These are phyloP conservation scores for Linum lewisii DNA, from an alignment of 345 rosid species.

Conservation along the genomic window DNA sequence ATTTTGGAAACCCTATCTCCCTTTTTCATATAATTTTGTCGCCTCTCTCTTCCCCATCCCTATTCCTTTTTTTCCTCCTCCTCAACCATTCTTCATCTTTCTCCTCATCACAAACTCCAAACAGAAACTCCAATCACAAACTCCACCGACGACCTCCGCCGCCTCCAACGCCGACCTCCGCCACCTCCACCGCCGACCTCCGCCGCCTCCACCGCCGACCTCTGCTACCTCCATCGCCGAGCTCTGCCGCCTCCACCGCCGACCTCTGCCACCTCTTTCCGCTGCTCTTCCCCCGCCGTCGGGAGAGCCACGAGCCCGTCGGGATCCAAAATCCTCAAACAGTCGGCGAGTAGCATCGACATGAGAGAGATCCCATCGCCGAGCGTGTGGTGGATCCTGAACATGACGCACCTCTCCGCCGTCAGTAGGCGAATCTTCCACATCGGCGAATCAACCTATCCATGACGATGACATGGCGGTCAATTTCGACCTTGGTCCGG, in stretches of 20 bases:
- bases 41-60: no score
- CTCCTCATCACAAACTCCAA: conserved; percentile 29
- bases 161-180: no score
- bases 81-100: no score
- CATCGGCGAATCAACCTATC: conserved; percentile 25
- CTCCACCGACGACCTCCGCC: no score
- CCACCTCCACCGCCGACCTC: no score
- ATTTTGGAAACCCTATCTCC: no score
- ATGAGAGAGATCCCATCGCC: conserved; percentile 54
- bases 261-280: conserved; percentile 1
- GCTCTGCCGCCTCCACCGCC: conserved; percentile 4
- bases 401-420: conserved; percentile 25
- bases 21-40: no score
- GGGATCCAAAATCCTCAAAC: conserved; percentile 29
- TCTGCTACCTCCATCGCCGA: no score
- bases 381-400: conserved; percentile 48
- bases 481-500: conserved; percentile 31
- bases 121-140: conserved; percentile 21
- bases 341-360: conserved; percentile 38
- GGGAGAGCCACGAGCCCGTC: conserved; percentile 17
- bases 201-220: no score
- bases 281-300: conserved; percentile 3
- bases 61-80: no score
- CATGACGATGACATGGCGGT: conserved; percentile 26
- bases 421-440: conserved; percentile 44